These are phyloP conservation scores for Exophiala sideris DNA, from an alignment of 2,329 filamentous ascomycete species.

Conservation along the genomic window DNA sequence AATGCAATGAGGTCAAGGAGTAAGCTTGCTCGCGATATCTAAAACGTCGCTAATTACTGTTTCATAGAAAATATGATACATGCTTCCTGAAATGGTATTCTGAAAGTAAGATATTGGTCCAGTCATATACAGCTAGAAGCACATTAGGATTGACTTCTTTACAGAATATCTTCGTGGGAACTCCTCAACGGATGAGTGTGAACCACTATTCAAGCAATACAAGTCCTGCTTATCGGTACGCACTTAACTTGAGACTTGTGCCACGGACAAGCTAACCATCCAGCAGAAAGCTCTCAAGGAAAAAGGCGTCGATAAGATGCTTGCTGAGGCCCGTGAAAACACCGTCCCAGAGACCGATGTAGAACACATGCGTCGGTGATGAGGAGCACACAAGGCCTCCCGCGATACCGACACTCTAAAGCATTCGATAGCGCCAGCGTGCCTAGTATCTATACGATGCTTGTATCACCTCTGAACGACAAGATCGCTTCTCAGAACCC, in stretches of 20 bases:
- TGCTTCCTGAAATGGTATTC: constrained; percentile 99
- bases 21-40: constrained; percentile 45
- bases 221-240: constrained; percentile 78
- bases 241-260: constrained; percentile 5
- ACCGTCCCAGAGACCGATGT: constrained; percentile 77
- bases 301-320: constrained; percentile 85
- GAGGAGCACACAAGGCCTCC: background rate
- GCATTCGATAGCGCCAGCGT: background rate
- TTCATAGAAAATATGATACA: constrained; percentile 78
- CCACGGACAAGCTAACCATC: constrained; percentile 1
- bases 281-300: constrained; percentile 77
- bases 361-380: constrained; percentile 54
- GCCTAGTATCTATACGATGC: background rate
- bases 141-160: constrained; percentile 3
- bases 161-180: constrained; percentile 85
- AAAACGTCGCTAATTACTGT: constrained; percentile 2
- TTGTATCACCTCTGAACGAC: constrained; percentile 38
- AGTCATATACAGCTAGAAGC: constrained; percentile 15
- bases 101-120: constrained; percentile 66
- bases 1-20: constrained; percentile 97
- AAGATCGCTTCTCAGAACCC: constrained; percentile 82
- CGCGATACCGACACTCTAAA: background rate
- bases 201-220: constrained; percentile 81
- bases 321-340: constrained; percentile 85
- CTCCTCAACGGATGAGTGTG: constrained; percentile 81